Evolutionary conservation across 805 yeast genomes (phyloP), one percentile per base, ranked within the genome.

Genomic region (Tetrapisispora fleetii): DNA sequence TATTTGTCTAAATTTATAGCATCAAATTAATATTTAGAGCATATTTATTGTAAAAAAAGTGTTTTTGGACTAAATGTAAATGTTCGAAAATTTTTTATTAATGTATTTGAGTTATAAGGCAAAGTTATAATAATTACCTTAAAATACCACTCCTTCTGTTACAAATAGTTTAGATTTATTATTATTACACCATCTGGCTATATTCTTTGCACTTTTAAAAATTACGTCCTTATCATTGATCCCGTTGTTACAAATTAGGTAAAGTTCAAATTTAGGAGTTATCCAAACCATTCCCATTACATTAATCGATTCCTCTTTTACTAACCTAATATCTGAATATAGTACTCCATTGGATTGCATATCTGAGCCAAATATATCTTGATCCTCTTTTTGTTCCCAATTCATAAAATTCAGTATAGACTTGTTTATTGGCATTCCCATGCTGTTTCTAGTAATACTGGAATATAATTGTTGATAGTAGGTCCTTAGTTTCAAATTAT

Each of bases 141-240:
- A 81, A 58, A 79, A 84, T 0, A 76, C 72, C 0, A 85, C 86
- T 1, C 93, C 93, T n/a, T 80, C 81, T 21, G 79, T 77, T 11
- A 84, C 79, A 61, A 87, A 88, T 35, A 88, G 62, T 37, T 93
- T 68, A 47, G 78, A 79, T 52, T 84, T 84, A 54, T 85, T 77
- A 52, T 74, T 78, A 51, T 77, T 73, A 56, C 95, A 82, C 96
- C 96, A 90, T 44, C 73, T 72, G 9, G 85, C 79, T 14, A 88
- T 78, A 19, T 73, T 71, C 46, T 79, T 73, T 37, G 89, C 81
- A 51, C 86, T 79, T 19, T 69, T 69, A 50, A 89, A 65, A 0
- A 75, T 71, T 37, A 77, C 77, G 40, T 81, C 78, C 40, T 76
- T 73, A 17, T 79, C 73, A 9, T 70, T 59, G 1, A 80, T 77